These are phyloP conservation scores for Chondrostereum purpureum DNA, from an alignment of 1,284 basidiomycete species.

Conservation along the genomic window DNA sequence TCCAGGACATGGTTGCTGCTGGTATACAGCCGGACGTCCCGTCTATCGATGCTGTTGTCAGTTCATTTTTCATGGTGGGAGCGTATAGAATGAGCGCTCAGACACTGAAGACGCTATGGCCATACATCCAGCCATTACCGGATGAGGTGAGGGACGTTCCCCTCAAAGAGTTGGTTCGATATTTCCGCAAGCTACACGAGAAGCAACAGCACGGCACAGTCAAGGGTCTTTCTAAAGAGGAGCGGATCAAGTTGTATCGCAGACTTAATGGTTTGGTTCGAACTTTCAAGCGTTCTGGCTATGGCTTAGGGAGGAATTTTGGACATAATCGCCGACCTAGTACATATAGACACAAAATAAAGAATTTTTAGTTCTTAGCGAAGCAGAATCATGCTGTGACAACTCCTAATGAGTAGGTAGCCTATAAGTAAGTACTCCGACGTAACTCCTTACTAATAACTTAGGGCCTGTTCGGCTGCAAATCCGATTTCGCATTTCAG, in stretches of 20 bases:
- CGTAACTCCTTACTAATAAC: no score
- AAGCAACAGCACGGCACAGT: slow-evolving; percentile 13
- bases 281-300: slow-evolving; percentile 18
- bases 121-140: slow-evolving; percentile 57
- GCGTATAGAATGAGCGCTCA: slow-evolving; percentile 42
- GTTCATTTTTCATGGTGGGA: slow-evolving; percentile 56
- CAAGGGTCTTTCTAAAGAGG: slow-evolving; percentile 19
- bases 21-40: slow-evolving; percentile 62
- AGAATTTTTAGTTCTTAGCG: no score
- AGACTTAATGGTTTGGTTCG: slow-evolving; percentile 15
- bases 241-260: slow-evolving; percentile 24
- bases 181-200: slow-evolving; percentile 35
- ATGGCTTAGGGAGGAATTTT: no score
- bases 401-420: no score
- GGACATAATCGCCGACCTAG: no score
- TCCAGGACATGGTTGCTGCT: slow-evolving; percentile 54
- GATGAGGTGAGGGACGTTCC: slow-evolving; percentile 30
- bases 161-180: slow-evolving; percentile 36
- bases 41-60: slow-evolving; percentile 60
- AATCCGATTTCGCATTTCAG: no score
- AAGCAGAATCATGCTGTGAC: no score
- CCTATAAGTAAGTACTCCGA: no score
- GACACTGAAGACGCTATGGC: slow-evolving; percentile 57
- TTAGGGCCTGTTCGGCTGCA: no score
- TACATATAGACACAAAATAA: no score